Evolutionary conservation across 2,329 filamentous ascomycete species (phyloP), one percentile per base, ranked within the genome.

Genomic region (Aspergillus jensenii): DNA sequence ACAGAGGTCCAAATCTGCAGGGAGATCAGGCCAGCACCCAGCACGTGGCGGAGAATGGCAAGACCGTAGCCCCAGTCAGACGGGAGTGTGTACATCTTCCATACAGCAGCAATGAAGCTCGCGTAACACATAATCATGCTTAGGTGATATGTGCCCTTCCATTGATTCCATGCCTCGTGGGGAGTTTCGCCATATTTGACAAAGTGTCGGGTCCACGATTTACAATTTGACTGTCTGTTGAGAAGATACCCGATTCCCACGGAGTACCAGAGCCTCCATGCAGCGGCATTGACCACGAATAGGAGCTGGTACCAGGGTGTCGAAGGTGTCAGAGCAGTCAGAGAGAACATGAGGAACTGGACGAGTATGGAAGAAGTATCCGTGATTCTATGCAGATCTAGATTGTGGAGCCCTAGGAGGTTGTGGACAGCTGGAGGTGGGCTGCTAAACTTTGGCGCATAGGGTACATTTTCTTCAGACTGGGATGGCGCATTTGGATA

Each of bases 151-250:
- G 96, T 86, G 33, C 90, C 91, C 77, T 97, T 98, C 95, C 95
- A 99, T 73, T 99, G 93, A 56, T 89, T 87, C 95, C 95, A 99
- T 4, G 93, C 93, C 76, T 98, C 95, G 60, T 89, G 88, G 3
- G 88, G 88, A 60, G 85, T 92, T 73, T 98, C 95, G 61, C 95
- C 95, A 69, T 89, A 97, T 74, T 99, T 99, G 77, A 99, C 85
- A 71, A 98, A 99, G 78, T 99, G 95, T 25, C 95, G 87, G 15
- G 93, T 98, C 91, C 95, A 98, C 74, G 90, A 87, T 79, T 98
- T 98, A 76, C 88, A 86, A 68, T 89, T 88, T 19, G 93, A 97
- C 75, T 99, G 95, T 55, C 85, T 83, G 67, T 91, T 87, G 48
- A 99, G 84, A 59, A 98, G 87, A 66, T 90, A 83, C 45, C 93